Evolutionary conservation across 1,139 yeast species (phyloP).

Genomic region (Pichia sp.): DNA sequence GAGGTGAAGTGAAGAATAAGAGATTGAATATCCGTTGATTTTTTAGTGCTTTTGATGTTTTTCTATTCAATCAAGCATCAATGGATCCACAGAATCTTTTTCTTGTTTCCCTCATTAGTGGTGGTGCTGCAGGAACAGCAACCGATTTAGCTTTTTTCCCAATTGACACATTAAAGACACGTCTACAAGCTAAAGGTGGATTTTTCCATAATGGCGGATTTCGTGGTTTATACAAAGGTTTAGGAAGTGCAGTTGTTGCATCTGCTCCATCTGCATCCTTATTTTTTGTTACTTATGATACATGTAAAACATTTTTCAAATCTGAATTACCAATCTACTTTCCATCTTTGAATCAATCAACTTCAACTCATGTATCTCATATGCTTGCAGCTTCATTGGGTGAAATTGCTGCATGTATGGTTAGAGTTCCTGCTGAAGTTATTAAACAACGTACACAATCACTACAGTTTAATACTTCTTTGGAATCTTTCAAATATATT

Average conservation of each 20-base stretch:
- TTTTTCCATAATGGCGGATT: slow-evolving; percentile 91
- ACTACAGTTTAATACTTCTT: slow-evolving; percentile 49
- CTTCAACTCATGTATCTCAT: slow-evolving; percentile 47
- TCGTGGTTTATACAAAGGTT: slow-evolving; percentile 81
- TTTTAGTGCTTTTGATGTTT: not conserved
- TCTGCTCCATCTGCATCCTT: slow-evolving; percentile 92
- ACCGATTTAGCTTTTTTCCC: slow-evolving; percentile 95
- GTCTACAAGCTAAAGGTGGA: slow-evolving; percentile 94
- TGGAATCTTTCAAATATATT: slow-evolving; percentile 58
- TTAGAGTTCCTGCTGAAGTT: slow-evolving; percentile 95
- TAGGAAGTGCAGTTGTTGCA: slow-evolving; percentile 90
- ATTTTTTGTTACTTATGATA: slow-evolving; percentile 84
- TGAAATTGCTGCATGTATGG: slow-evolving; percentile 86
- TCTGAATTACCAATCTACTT: slow-evolving; percentile 33
- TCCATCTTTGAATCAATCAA: slow-evolving; percentile 20
- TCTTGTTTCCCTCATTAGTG: slow-evolving; percentile 31
- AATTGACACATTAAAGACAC: slow-evolving; percentile 87
- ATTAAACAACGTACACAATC: slow-evolving; percentile 94
- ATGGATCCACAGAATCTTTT: slow-evolving; percentile 47
- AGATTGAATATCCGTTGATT: not conserved
- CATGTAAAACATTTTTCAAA: slow-evolving; percentile 52
- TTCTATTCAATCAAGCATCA: slow-evolving; percentile 10
- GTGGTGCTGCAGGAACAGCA: slow-evolving; percentile 94
- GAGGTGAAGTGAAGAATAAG: not conserved
- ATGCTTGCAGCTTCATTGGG: slow-evolving; percentile 87